Evolutionary conservation across 345 rosid genomes (phyloP).

Genomic region (Eucalyptus cladocalyx): DNA sequence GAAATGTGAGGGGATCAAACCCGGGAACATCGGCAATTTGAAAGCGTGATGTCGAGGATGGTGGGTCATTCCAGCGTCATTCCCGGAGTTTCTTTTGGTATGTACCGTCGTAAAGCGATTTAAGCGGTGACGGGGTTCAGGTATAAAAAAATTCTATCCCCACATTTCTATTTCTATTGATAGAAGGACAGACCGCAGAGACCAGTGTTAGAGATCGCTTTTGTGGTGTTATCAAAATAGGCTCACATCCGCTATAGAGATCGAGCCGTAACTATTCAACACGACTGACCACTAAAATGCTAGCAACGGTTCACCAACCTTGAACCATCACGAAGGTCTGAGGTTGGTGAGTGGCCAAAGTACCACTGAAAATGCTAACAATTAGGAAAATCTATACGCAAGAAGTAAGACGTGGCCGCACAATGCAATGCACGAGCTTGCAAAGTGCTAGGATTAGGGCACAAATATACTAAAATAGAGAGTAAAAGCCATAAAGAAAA

Average conservation of each 20-base stretch:
- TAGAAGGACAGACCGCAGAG: neutral
- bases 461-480: too few relatives aligned
- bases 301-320: neutral
- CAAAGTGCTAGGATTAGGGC: neutral
- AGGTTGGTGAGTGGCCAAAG: neutral
- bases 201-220: neutral
- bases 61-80: too few relatives aligned
- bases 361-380: neutral
- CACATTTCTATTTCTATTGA: neutral
- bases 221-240: neutral
- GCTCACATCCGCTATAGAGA: neutral
- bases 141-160: too few relatives aligned
- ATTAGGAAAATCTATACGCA: neutral
- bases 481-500: too few relatives aligned
- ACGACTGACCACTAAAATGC: neutral
- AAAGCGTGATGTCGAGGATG: too few relatives aligned
- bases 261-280: neutral
- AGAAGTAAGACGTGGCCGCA: neutral
- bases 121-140: too few relatives aligned
- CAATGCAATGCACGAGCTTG: neutral
- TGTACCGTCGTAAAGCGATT: too few relatives aligned
- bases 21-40: too few relatives aligned
- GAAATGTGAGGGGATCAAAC: too few relatives aligned
- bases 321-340: neutral
- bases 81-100: too few relatives aligned